Evolutionary conservation across 2,329 filamentous ascomycete genomes (phyloP), one percentile per base, ranked within the genome.

Genomic region (Leptographium lundbergii): DNA sequence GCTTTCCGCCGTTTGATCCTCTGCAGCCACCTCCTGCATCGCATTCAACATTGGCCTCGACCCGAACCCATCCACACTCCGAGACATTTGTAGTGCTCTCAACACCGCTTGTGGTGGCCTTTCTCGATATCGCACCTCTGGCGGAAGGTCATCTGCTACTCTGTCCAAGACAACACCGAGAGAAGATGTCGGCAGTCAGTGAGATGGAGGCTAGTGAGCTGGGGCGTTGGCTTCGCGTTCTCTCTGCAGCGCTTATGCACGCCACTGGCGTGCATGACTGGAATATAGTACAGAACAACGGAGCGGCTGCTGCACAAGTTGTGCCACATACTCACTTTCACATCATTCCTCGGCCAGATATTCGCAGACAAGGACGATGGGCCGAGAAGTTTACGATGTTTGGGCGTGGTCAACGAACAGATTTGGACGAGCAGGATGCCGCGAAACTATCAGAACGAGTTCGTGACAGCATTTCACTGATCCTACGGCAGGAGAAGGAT

Each of bases 251-350:
- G 0, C 77, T 96, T 45, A 80, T 84, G 36, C 77, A 77, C 57
- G 82, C 84, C 0, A 88, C 86, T 2, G 87, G 85, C 11, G 81
- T 89, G 1, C 78, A 77, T 56, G 91, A 96, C 73, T 97, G 92
- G 87, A 99, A 99, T 71, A 84, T 97, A 34, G 89, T 97, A 59
- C 92, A 97, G 75, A 97, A 97, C 70, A 97, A 96, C 66, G 90
- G 92, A 19, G 85, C 85, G 4, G 83, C 90, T 36, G 92, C 92
- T 2, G 91, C 91, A 2, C 92, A 97, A 74, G 90, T 96, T 19
- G 91, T 97, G 2, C 87, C 88, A 25, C 92, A 97, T 71, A 86
- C 95, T 55, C 92, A 99, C 71, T 97, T 95, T 70, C 94, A 99
- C 67, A 81, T 97, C 57, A 95, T 99, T 39, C 92, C 92, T 0